Conservation (phyloP, 73 alveolate genomes). For the Halteria grandinella region DNA sequence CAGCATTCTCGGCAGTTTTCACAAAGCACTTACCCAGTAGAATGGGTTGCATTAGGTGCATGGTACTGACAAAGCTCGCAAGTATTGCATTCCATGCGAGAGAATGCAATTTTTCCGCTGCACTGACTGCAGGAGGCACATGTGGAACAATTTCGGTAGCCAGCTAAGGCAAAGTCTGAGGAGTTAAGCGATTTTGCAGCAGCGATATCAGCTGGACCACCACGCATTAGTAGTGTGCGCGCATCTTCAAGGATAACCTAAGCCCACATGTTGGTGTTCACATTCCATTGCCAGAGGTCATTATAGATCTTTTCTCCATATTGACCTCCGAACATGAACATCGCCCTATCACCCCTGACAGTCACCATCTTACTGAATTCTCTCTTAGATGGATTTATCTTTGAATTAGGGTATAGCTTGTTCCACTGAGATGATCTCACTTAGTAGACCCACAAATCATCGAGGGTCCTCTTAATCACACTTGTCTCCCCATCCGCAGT, state of each 20-base stretch:
- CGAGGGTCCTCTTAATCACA: slow-evolving; percentile 20
- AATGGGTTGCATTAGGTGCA: too few relatives aligned
- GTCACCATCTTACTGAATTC: slow-evolving; percentile 55
- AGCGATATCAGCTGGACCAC: not conserved
- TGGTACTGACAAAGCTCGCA: too few relatives aligned
- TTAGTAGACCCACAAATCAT: slow-evolving; percentile 68
- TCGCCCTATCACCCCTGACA: slow-evolving; percentile 66
- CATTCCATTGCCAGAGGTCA: slow-evolving; percentile 73
- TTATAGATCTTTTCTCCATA: slow-evolving; percentile 52
- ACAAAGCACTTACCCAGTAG: not conserved
- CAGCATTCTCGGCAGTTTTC: slow-evolving; percentile 17
- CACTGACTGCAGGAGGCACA: too few relatives aligned
- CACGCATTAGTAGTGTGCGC: too few relatives aligned
- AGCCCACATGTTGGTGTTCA: slow-evolving; percentile 75
- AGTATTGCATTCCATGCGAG: too few relatives aligned
- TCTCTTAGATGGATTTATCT: slow-evolving; percentile 49
- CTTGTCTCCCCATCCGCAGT: not conserved
- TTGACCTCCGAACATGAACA: slow-evolving; percentile 68
- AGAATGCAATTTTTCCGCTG: too few relatives aligned
- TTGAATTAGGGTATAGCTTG: slow-evolving; percentile 56
- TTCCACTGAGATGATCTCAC: slow-evolving; percentile 47
- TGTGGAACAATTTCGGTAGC: slow-evolving; percentile 31
- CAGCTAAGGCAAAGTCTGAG: slow-evolving; percentile 25
- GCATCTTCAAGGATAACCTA: not conserved
- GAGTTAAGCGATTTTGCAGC: slow-evolving; percentile 8